Base-by-base conservation (phyloP, 73 alveolate species). In the Paramecium caudatum region DNA sequence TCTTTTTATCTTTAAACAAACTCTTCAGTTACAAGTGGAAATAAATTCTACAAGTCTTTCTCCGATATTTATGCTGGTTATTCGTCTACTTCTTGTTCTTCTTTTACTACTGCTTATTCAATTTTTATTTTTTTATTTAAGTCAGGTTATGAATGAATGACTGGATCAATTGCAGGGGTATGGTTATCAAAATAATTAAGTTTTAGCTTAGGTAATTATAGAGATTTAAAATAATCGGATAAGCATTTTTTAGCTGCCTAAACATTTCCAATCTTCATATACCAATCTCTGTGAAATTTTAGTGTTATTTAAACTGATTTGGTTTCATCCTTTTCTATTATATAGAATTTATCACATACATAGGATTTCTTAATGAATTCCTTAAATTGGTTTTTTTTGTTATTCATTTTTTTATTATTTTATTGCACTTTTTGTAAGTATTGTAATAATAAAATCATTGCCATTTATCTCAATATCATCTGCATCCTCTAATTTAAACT, bases 391-490 rank as follows among this genome's bases (percentile, higher is more conserved):
- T 43, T 45, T 74, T 37, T 74, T 74, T 36, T 1, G 23, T 74
- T 36, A 19, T 1, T 37, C 69, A 37, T n/a, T 43, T 13, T 74
- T 41, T 21, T 7, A 3, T 74, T 74, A 39, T 37, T 74, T 74
- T 3, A 74, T 74, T 74, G 6, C 2, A 1, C 21, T 27, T 45
- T 17, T 74, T 13, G 88, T 74, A n/a, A 74, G 15, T 13, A 74
- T 74, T 15, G 69, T 74, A 7, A 41, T 34, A 3, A 12, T 5
- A 74, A 34, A 34, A 41, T 74, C 88, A 74, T 74, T 74, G 2
- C 43, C 43, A 45, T 74, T 74, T 16, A 74, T 34, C 43, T 74
- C 88, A 21, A 74, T 16, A 19, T 74, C 88, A 74, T 74, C 88
- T 16, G 43, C 32, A 17, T 74, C 88, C 43, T 74, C 88, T 10